These are phyloP conservation scores for Debaryomyces nepalensis DNA, from an alignment of 1,139 yeast species.

Conservation along the genomic window DNA sequence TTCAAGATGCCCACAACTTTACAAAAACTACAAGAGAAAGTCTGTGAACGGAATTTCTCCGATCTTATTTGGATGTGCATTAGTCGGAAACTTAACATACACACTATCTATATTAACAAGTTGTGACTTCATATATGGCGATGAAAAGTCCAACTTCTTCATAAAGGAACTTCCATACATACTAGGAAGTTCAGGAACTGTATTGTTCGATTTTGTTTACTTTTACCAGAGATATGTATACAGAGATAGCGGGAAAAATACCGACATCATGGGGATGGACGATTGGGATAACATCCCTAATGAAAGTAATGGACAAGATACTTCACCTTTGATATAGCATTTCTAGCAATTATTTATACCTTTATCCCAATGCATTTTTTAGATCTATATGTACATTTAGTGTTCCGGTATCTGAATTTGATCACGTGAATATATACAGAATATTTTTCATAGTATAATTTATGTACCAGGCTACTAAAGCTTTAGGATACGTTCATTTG, in stretches of 20 bases:
- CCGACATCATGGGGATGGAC: slow-evolving; percentile 33
- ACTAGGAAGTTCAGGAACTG: slow-evolving; percentile 85
- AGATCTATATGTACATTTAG: too few species aligned
- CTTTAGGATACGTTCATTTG: not conserved
- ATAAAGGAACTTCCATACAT: slow-evolving; percentile 78
- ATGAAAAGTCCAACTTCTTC: slow-evolving; percentile 53
- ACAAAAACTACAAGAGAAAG: slow-evolving; percentile 72
- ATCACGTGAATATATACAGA: slow-evolving; percentile 11
- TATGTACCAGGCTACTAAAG: not conserved
- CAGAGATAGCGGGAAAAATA: slow-evolving; percentile 31
- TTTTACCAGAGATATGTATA: slow-evolving; percentile 64
- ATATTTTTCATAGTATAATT: slow-evolving; percentile 3
- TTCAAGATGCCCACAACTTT: slow-evolving; percentile 84
- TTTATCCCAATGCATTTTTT: too few species aligned
- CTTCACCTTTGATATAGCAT: not conserved
- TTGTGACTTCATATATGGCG: slow-evolving; percentile 40
- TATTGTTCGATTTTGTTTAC: slow-evolving; percentile 74
- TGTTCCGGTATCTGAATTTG: too few species aligned
- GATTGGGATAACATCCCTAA: slow-evolving; percentile 24
- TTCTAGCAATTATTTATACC: not conserved
- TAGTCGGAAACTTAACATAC: slow-evolving; percentile 81
- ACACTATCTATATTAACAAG: slow-evolving; percentile 71
- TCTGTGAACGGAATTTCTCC: slow-evolving; percentile 88
- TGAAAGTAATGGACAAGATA: slow-evolving; percentile 1
- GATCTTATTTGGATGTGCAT: slow-evolving; percentile 75